phyloP scores from a whole-genome alignment of 1,284 basidiomycete species.

The Boletellus deceptivus region DNA sequence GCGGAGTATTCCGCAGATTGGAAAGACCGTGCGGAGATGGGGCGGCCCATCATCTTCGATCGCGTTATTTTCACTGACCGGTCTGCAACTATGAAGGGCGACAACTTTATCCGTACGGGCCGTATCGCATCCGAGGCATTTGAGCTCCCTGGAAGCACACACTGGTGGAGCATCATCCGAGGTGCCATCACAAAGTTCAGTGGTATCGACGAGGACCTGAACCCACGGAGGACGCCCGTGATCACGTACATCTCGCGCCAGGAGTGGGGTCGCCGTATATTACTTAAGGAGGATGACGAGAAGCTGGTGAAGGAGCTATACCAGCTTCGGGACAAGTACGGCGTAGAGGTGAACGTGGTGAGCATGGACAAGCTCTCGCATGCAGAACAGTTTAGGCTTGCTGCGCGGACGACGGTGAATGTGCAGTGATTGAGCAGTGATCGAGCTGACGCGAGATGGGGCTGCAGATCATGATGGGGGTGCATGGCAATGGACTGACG shows the following conservation, averaged over 20 bases:
- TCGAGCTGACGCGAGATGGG: background rate
- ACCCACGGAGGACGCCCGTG: slow-evolving; percentile 49
- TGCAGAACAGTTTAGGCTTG: slow-evolving; percentile 73
- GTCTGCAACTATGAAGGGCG: slow-evolving; percentile 73
- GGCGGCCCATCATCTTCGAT: slow-evolving; percentile 73
- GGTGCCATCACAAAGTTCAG: slow-evolving; percentile 72
- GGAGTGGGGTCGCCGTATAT: slow-evolving; percentile 78
- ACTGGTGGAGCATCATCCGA: slow-evolving; percentile 82
- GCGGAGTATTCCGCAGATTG: slow-evolving; percentile 80
- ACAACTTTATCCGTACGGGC: slow-evolving; percentile 65
- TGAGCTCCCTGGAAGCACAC: slow-evolving; percentile 63
- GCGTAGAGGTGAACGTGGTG: slow-evolving; percentile 84
- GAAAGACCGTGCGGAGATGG: slow-evolving; percentile 70
- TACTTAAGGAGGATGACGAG: slow-evolving; percentile 65
- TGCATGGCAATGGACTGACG: slow-evolving; percentile 86
- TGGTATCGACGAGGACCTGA: slow-evolving; percentile 46
- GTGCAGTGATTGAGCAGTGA: background rate
- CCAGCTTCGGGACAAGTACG: slow-evolving; percentile 65
- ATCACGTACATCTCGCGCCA: slow-evolving; percentile 89
- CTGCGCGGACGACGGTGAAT: slow-evolving; percentile 78
- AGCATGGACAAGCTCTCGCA: slow-evolving; percentile 78
- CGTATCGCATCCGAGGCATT: slow-evolving; percentile 76
- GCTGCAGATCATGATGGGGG: slow-evolving; percentile 77
- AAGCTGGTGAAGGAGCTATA: slow-evolving; percentile 60
- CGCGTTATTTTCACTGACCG: slow-evolving; percentile 82